phyloP scores from a whole-genome alignment of 2,329 filamentous ascomycete genomes.

The Zymoseptoria tritici region DNA sequence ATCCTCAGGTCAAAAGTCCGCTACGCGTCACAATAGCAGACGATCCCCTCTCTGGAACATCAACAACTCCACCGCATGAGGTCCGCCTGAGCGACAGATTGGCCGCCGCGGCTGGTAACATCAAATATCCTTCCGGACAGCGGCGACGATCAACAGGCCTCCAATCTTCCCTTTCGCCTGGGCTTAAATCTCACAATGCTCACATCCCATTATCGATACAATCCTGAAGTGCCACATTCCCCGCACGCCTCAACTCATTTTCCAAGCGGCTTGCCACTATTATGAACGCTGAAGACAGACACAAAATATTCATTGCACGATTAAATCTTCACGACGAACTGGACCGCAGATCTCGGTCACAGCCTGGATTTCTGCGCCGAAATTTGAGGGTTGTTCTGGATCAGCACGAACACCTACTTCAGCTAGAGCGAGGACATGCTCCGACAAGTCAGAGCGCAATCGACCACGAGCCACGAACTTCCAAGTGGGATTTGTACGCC shows the following conservation, averaged over 20 bases:
- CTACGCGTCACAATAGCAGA: background rate
- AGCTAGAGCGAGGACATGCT: conserved; percentile 1
- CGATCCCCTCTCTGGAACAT: background rate
- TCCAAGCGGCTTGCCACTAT: background rate
- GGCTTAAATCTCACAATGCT: background rate
- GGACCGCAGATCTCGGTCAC: background rate
- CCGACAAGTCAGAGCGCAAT: conserved; percentile 4
- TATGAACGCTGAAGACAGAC: background rate
- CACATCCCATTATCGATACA: background rate
- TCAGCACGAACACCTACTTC: conserved; percentile 18
- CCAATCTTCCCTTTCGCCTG: background rate
- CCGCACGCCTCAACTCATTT: background rate
- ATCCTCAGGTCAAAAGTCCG: background rate
- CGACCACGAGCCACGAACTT: conserved; percentile 3
- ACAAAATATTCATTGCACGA: background rate
- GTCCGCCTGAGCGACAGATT: background rate
- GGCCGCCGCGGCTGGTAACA: background rate
- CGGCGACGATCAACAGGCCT: background rate
- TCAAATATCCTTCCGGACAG: background rate
- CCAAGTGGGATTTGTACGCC: conserved; percentile 24
- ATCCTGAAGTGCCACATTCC: background rate
- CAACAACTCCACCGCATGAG: background rate
- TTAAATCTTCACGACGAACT: background rate
- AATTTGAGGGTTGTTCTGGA: conserved; percentile 27
- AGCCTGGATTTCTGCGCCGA: conserved; percentile 21